A percentile compares a stretch with the other conserved stretches of the same genome.
phyloP scores from a whole-genome alignment of 2,329 filamentous ascomycete species.

The Leptographium lundbergii region DNA sequence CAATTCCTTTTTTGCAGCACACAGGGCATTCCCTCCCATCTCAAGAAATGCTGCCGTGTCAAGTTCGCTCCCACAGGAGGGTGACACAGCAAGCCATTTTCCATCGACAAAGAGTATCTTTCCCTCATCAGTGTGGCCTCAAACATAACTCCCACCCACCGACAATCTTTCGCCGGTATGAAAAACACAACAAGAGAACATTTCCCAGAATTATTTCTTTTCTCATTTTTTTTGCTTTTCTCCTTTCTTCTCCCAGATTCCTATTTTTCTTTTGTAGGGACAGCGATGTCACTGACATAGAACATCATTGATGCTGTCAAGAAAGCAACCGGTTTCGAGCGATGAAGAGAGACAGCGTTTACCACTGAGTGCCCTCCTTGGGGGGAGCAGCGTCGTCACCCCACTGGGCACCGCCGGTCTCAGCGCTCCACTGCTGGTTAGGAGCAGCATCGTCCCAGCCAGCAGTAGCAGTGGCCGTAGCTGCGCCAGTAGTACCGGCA shows the following conservation, averaged over 20 bases:
- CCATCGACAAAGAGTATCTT: conserved; percentile 66
- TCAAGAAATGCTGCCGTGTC: conserved; percentile 5
- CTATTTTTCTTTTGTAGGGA: background rate
- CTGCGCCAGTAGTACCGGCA: conserved; percentile 34
- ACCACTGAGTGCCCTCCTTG: conserved; percentile 41
- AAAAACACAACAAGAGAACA: conserved; percentile 1
- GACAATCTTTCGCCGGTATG: background rate
- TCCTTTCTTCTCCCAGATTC: background rate
- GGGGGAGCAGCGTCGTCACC: conserved; percentile 26
- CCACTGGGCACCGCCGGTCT: conserved; percentile 44
- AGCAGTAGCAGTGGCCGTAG: conserved; percentile 32
- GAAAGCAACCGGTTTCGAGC: background rate
- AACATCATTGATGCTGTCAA: background rate
- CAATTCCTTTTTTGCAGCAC: conserved; percentile 64
- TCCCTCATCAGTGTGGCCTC: conserved; percentile 90
- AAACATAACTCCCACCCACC: conserved; percentile 32
- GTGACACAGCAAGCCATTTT: background rate
- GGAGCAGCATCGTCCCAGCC: conserved; percentile 48
- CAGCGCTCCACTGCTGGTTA: conserved; percentile 57
- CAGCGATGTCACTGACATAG: background rate
- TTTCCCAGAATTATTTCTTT: conserved; percentile 2
- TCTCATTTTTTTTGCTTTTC: conserved; percentile 2
- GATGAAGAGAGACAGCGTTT: conserved; percentile 15
- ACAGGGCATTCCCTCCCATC: conserved; percentile 94
- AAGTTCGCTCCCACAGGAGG: background rate